Conservation (phyloP, 139 green algal species). For the Nannochloris sp. region DNA sequence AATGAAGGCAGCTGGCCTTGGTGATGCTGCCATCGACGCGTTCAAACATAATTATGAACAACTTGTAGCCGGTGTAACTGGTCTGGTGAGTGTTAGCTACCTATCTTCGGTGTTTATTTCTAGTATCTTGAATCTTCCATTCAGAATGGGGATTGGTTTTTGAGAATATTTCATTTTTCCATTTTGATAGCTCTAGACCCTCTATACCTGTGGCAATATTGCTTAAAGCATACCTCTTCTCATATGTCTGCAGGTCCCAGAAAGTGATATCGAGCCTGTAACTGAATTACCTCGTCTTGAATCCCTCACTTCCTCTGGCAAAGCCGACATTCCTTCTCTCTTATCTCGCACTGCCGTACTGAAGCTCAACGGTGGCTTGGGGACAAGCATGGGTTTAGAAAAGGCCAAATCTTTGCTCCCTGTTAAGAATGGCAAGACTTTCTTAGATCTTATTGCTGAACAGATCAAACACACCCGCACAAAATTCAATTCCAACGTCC, state of each 20-base stretch:
- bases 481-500: conserved; percentile 39
- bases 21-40: conserved; percentile 63
- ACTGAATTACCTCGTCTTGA: conserved; percentile 52
- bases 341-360: conserved; percentile 75
- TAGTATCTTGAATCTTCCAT: not conserved
- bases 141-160: not conserved
- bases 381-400: conserved; percentile 88
- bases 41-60: conserved; percentile 86
- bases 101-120: not conserved
- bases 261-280: conserved; percentile 66
- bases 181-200: not conserved
- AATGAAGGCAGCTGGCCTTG: conserved; percentile 57
- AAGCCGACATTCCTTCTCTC: conserved; percentile 22
- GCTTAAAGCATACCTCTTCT: not conserved
- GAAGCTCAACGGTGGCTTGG: conserved; percentile 89
- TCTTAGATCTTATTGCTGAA: conserved; percentile 91
- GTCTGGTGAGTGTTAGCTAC: conserved; percentile 50
- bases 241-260: conserved; percentile 47
- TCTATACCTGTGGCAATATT: not conserved
- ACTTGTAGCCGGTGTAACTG: conserved; percentile 70
- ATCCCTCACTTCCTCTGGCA: conserved; percentile 11
- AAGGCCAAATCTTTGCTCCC: conserved; percentile 85
- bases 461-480: conserved; percentile 80
- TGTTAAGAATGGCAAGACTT: conserved; percentile 83
- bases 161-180: no score